Conservation (phyloP, 2,329 filamentous ascomycete species). For the Rutstroemia sp. region DNA sequence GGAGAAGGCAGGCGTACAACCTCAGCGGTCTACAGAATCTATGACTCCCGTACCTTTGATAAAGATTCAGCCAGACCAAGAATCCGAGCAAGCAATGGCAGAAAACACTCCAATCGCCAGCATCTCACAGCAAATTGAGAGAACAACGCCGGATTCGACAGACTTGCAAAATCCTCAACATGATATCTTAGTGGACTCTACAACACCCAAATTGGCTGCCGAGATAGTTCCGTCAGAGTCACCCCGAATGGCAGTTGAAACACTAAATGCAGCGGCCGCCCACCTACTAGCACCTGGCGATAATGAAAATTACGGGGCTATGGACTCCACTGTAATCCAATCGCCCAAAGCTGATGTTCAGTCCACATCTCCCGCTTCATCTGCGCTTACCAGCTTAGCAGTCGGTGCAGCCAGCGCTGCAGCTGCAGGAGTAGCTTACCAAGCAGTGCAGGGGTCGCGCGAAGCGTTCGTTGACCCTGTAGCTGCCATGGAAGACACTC, state of each 20-base stretch:
- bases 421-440: neutral
- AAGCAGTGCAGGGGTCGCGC: too few species aligned
- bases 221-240: neutral
- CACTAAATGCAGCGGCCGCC: neutral
- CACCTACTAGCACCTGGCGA: neutral
- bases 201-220: too few species aligned
- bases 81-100: neutral
- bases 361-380: neutral
- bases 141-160: neutral
- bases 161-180: too few species aligned
- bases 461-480: too few species aligned
- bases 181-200: too few species aligned
- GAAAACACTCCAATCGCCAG: neutral
- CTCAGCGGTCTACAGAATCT: too few species aligned
- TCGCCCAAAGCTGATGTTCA: neutral
- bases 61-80: too few species aligned
- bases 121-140: neutral
- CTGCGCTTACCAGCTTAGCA: neutral
- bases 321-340: neutral
- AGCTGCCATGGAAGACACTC: too few species aligned
- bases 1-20: constrained; percentile 19
- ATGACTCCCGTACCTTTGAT: too few species aligned
- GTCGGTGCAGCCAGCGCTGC: neutral
- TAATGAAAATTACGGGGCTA: neutral
- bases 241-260: neutral